Base-by-base conservation (phyloP, 179 eudicot species). In the Spinacia oleracea region DNA sequence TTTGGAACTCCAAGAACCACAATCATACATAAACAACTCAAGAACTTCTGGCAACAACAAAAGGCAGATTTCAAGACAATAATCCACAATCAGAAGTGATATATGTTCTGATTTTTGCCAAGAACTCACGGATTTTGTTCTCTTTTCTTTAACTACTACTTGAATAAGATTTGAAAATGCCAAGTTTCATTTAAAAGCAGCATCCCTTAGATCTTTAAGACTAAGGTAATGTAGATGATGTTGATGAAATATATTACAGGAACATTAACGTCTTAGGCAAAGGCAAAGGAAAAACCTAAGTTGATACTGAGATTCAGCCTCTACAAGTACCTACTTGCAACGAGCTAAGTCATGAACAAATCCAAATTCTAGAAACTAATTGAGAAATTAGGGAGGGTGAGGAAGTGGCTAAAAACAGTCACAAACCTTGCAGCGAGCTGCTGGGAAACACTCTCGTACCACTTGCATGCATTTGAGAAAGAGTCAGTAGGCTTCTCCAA, bases 401-500 rank as follows among this genome's bases (percentile, higher is more conserved):
- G 34, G 9, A 48, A 21, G 20, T 38, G n/a, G 50, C 14, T 51
- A 48, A 58, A 65, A 50, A 29, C 2, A 42, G 40, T 18, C 8
- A 79, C 85, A 62, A 72, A 93, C 99, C 97, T 91, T 50, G 91
- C 43, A 9, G 89, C 82, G 15, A 96, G 91, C 62, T 85, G 77
- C 12, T 88, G 77, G 12, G 93, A 86, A 6, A 96, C 90, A 6
- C 78, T 31, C 7, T 73, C 83, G 67, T 88, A 96, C 99, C 99
- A 96, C 87, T 86, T 83, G 86, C 89, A 82, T 25, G 92, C 99
- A 75, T 87, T 94, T 2, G 96, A 88, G 77, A 75, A 94, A 16
- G 83, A 78, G 79, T 85, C 86, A 42, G 81, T 75, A 1, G 97
- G 96, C 80, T 87, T 87, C 88, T 75, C 89, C 75, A 58, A 46